phyloP scores from a whole-genome alignment of 805 yeast genomes.

The Candida corydali region DNA sequence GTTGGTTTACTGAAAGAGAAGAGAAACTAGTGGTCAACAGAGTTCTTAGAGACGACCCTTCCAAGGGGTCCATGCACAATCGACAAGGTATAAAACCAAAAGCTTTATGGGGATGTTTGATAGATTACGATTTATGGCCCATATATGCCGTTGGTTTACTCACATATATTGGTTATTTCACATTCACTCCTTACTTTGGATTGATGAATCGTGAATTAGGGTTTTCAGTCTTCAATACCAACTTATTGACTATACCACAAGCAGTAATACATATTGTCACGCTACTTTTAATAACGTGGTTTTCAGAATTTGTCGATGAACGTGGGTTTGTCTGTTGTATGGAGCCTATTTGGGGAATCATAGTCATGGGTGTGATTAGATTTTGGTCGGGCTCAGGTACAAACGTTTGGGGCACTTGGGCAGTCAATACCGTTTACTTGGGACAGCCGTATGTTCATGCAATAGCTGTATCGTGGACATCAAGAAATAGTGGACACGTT shows the following conservation, averaged over 20 bases:
- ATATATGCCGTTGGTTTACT: constrained; percentile 33
- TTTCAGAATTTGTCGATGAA: constrained; percentile 30
- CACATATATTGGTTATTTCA: constrained; percentile 17
- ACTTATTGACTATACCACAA: constrained; percentile 21
- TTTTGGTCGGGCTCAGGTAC: constrained; percentile 11
- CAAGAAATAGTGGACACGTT: constrained; percentile 59
- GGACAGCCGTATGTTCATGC: constrained; percentile 28
- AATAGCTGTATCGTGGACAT: constrained; percentile 43
- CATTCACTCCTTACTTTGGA: constrained; percentile 13
- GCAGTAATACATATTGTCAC: constrained; percentile 28
- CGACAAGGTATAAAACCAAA: constrained; percentile 47
- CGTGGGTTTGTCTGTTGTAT: constrained; percentile 11
- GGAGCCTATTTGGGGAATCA: constrained; percentile 8
- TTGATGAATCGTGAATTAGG: constrained; percentile 16
- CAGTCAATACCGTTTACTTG: constrained; percentile 15
- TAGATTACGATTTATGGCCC: constrained; percentile 46
- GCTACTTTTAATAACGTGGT: constrained; percentile 31
- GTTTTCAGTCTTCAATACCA: constrained; percentile 18
- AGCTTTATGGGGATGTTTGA: constrained; percentile 35
- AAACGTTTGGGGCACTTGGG: constrained; percentile 13
- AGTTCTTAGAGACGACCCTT: constrained; percentile 59
- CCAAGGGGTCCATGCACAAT: constrained; percentile 60
- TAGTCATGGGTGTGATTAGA: constrained; percentile 8
- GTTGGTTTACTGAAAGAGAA: constrained; percentile 48
- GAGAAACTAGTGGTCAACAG: constrained; percentile 56